A percentile compares a stretch with the other conserved stretches of the same genome.
Evolutionary conservation across 805 yeast species (phyloP).

Genomic region (Ogataea salicorniae): DNA sequence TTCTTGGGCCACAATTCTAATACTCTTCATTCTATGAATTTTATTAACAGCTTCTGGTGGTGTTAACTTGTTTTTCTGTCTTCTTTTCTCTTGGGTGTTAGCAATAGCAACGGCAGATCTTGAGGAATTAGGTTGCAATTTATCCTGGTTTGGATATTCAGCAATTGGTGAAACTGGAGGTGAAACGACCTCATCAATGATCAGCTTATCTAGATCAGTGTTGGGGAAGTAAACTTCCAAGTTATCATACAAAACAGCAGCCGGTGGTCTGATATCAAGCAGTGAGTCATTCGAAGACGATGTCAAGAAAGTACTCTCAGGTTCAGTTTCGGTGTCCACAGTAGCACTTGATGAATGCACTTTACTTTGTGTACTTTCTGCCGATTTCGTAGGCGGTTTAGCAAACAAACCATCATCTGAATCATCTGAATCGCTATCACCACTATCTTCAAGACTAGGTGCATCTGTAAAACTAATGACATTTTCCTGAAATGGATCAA

Average conservation of each 20-base stretch:
- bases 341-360: conserved; percentile 1
- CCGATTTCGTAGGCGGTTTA: conserved; percentile 32
- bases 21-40: conserved; percentile 75
- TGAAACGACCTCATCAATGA: conserved; percentile 61
- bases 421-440: conserved; percentile 34
- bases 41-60: conserved; percentile 37
- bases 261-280: conserved; percentile 84
- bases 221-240: conserved; percentile 89
- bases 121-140: background rate
- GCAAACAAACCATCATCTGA: conserved; percentile 61
- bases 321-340: background rate
- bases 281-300: conserved; percentile 20
- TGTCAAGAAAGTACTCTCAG: conserved; percentile 2
- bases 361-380: conserved; percentile 6
- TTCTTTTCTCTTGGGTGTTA: background rate
- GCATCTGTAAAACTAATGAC: conserved; percentile 70
- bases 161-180: conserved; percentile 52
- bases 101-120: background rate
- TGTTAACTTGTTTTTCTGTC: conserved; percentile 27
- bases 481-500: conserved; percentile 65
- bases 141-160: conserved; percentile 7
- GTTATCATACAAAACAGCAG: conserved; percentile 88
- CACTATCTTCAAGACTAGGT: conserved; percentile 42
- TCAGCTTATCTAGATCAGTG: conserved; percentile 87
- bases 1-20: conserved; percentile 89